These are phyloP conservation scores for Trichoderma sp. DNA, from an alignment of 2,329 filamentous ascomycete species.

Conservation along the genomic window DNA sequence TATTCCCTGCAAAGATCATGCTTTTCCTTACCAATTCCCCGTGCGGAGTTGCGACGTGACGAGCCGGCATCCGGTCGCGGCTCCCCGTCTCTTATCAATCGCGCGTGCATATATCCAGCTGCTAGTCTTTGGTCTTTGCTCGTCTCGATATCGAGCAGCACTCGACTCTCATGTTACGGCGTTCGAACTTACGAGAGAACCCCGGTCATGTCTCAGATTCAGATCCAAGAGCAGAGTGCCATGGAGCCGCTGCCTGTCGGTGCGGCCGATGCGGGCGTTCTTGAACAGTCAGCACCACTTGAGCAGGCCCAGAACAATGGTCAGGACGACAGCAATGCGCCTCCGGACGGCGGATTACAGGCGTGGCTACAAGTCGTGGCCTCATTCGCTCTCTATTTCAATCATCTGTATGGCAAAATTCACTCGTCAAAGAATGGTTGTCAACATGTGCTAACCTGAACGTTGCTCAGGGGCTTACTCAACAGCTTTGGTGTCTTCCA, in stretches of 20 bases:
- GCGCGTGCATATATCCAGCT: not conserved
- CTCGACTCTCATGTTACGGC: not conserved
- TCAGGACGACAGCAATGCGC: not conserved
- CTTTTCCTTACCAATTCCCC: not conserved
- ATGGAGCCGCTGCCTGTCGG: not conserved
- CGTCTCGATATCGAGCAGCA: not conserved
- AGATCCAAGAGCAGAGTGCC: not conserved
- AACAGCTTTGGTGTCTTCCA: constrained; percentile 43
- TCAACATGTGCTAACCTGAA: not conserved
- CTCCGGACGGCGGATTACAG: constrained; percentile 33
- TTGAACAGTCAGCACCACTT: not conserved
- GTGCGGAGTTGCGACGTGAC: not conserved
- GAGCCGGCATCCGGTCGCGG: not conserved
- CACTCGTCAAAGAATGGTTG: not conserved
- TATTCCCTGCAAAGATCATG: not conserved
- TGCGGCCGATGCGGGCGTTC: not conserved
- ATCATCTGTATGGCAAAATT: constrained; percentile 33
- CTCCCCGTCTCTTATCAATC: not conserved
- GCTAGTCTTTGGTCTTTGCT: not conserved
- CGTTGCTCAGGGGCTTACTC: constrained; percentile 33
- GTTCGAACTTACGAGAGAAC: not conserved
- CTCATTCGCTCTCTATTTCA: constrained; percentile 38
- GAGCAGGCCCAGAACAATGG: not conserved
- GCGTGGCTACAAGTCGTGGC: constrained; percentile 43
- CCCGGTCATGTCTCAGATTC: not conserved